Evolutionary conservation across 1,139 yeast species (phyloP).

Genomic region (Meyerozyma sp.): DNA sequence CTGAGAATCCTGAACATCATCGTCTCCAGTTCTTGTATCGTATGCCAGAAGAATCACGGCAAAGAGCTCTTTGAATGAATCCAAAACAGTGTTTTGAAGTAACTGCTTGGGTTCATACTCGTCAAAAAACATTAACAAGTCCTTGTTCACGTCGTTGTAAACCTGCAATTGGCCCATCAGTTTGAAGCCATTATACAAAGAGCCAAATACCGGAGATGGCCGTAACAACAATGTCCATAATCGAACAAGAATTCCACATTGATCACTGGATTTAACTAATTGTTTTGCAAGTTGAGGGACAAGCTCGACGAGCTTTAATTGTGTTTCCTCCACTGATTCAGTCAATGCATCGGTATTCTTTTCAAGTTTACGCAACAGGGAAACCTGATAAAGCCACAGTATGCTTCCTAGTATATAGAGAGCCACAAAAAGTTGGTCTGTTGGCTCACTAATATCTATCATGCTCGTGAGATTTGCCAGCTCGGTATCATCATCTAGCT

Average conservation of each 20-base stretch:
- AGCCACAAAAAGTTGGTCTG: conserved; percentile 10
- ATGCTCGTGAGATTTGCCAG: conserved; percentile 15
- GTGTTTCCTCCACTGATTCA: conserved; percentile 15
- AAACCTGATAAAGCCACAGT: conserved; percentile 19
- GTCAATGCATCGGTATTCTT: conserved; percentile 10
- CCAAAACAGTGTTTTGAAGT: conserved; percentile 7
- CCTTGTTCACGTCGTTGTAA: conserved; percentile 22
- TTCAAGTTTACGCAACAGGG: conserved; percentile 11
- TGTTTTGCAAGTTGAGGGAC: conserved; percentile 18
- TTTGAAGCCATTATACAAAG: conserved; percentile 19
- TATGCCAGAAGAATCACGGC: conserved; percentile 8
- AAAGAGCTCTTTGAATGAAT: conserved; percentile 15
- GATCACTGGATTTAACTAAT: conserved; percentile 16
- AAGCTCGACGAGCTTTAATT: conserved; percentile 16
- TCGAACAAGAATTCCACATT: conserved; percentile 19
- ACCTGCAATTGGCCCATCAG: conserved; percentile 19
- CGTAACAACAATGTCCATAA: conserved; percentile 26
- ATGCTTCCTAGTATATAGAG: conserved; percentile 20
- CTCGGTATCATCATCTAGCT: conserved; percentile 16
- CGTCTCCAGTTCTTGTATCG: conserved; percentile 1
- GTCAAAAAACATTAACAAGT: conserved; percentile 21
- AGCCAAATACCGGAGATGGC: conserved; percentile 11
- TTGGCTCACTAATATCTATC: conserved; percentile 5
- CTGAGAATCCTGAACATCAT: not conserved
- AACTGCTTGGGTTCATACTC: conserved; percentile 10